Evolutionary conservation across 805 yeast species (phyloP).

Genomic region (Barnettozyma sucrosica): DNA sequence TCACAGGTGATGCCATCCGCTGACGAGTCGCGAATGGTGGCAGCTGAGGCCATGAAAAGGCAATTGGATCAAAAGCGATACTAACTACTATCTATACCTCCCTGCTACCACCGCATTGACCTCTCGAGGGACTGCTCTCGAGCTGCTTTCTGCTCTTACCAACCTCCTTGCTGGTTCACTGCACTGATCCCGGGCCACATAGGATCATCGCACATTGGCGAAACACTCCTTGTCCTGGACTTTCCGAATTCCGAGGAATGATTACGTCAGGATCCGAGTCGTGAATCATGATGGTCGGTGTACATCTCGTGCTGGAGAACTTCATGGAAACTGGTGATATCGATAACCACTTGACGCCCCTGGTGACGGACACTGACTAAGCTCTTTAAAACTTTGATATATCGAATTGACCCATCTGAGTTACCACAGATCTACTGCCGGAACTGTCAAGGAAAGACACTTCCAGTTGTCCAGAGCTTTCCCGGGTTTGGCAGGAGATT

Average conservation of each 20-base stretch:
- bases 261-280: not conserved
- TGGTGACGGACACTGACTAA: not conserved
- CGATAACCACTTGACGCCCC: not conserved
- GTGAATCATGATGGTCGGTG: not conserved
- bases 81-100: not conserved
- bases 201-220: not conserved
- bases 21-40: constrained; percentile 2
- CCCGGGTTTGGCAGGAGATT: constrained; percentile 1
- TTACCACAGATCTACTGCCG: not conserved
- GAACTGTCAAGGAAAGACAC: not conserved
- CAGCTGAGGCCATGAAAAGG: not conserved
- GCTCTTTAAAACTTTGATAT: not conserved
- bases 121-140: not conserved
- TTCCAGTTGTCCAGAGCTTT: not conserved
- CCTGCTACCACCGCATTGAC: not conserved
- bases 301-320: not conserved
- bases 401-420: not conserved
- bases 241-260: not conserved
- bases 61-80: not conserved
- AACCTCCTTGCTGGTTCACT: not conserved
- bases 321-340: not conserved
- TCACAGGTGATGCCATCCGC: constrained; percentile 2
- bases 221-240: not conserved
- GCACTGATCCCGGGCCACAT: not conserved
- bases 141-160: not conserved